These are phyloP conservation scores for Fragilaria radians DNA, from an alignment of 108 stramenopile species.

Conservation along the genomic window DNA sequence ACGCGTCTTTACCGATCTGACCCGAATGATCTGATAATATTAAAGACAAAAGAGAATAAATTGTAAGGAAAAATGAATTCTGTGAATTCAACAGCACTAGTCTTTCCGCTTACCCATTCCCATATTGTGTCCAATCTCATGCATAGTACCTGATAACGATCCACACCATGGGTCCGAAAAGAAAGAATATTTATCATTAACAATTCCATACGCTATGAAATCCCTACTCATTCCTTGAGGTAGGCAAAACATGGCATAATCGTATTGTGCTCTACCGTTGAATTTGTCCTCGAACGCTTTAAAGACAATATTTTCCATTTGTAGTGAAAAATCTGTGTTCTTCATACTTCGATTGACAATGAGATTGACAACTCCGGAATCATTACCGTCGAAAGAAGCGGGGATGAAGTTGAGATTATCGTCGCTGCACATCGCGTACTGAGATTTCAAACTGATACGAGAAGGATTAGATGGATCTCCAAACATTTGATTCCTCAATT, in stretches of 20 bases:
- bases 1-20: neutral
- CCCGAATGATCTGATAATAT: neutral
- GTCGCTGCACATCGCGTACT: neutral
- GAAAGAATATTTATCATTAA: slow-evolving; percentile 20
- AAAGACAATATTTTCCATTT: neutral
- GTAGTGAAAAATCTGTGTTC: neutral
- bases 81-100: too few species aligned
- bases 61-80: too few species aligned
- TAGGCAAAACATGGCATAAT: slow-evolving; percentile 58
- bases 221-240: slow-evolving; percentile 27
- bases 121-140: slow-evolving; percentile 70
- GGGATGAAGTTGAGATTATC: neutral
- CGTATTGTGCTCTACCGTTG: slow-evolving; percentile 4
- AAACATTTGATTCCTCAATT: neutral
- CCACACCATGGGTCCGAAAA: slow-evolving; percentile 50
- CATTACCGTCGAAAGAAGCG: neutral
- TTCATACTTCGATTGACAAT: neutral
- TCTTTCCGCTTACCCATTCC: slow-evolving; percentile 16
- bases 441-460: neutral
- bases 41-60: too few species aligned
- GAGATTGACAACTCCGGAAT: neutral
- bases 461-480: neutral
- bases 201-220: slow-evolving; percentile 21
- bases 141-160: slow-evolving; percentile 26
- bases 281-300: neutral